A percentile compares a stretch with the other conserved stretches of the same genome.
Conservation (phyloP, 2,329 filamentous ascomycete species). For the Fusarium stilboides region DNA sequence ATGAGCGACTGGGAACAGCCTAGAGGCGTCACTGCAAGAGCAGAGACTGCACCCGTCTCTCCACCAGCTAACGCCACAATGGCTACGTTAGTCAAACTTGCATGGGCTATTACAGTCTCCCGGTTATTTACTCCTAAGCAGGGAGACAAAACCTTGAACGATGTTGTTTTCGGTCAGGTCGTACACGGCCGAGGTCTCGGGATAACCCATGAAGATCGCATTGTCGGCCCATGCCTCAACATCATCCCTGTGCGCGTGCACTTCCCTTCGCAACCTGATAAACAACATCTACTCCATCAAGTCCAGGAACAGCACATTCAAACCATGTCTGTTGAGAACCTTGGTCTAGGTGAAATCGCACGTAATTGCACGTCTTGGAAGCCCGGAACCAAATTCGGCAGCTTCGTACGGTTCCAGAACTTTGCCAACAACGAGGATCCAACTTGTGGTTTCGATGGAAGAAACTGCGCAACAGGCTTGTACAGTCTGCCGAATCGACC, state of each 20-base stretch:
- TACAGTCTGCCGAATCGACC: conserved; percentile 14
- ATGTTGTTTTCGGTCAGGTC: conserved; percentile 12
- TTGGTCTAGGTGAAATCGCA: neutral
- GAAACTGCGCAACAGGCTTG: neutral
- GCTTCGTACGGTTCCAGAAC: conserved; percentile 14
- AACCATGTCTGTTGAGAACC: conserved; percentile 10
- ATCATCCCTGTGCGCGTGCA: conserved; percentile 20
- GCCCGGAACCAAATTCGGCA: conserved; percentile 2
- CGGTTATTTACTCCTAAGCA: neutral
- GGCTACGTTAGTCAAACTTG: conserved; percentile 12
- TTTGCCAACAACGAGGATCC: conserved; percentile 13
- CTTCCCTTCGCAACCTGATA: neutral
- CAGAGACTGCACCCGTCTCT: neutral
- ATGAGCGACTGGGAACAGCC: neutral
- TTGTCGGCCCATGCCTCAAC: conserved; percentile 16
- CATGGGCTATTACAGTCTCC: conserved; percentile 9
- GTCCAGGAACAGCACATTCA: conserved; percentile 6
- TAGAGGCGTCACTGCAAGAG: neutral
- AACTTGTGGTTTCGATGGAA: conserved; percentile 6
- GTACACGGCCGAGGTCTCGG: conserved; percentile 12
- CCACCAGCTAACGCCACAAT: neutral
- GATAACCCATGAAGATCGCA: conserved; percentile 8
- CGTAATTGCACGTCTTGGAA: conserved; percentile 3
- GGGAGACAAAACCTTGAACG: neutral
- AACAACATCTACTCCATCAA: neutral